These are phyloP conservation scores for Pseudogymnoascus sp. DNA, from an alignment of 2,329 filamentous ascomycete species.

Conservation along the genomic window DNA sequence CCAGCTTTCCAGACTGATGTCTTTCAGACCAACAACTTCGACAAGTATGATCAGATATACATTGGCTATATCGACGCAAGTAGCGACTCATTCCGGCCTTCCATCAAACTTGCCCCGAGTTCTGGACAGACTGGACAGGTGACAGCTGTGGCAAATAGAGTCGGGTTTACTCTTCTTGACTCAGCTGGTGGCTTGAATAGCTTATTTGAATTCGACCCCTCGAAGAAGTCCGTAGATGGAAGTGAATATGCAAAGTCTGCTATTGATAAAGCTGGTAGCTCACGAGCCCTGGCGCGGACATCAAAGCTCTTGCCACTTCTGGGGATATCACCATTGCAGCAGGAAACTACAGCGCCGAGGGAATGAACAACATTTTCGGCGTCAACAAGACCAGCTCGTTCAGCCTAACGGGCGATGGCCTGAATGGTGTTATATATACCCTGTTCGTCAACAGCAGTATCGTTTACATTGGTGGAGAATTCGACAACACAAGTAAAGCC, in stretches of 20 bases:
- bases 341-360: constrained; percentile 71
- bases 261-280: constrained; percentile 69
- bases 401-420: constrained; percentile 60
- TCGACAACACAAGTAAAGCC: constrained; percentile 64
- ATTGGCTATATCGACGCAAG: constrained; percentile 76
- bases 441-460: constrained; percentile 58
- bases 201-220: constrained; percentile 80
- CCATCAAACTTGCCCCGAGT: constrained; percentile 68
- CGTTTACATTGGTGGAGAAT: constrained; percentile 79
- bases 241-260: constrained; percentile 63
- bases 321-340: constrained; percentile 66
- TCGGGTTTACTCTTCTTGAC: constrained; percentile 69
- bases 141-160: constrained; percentile 81
- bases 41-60: constrained; percentile 94
- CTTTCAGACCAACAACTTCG: constrained; percentile 89
- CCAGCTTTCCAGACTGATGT: constrained; percentile 54
- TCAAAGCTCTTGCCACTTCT: constrained; percentile 61
- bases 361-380: constrained; percentile 69
- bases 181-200: constrained; percentile 80
- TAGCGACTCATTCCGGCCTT: constrained; percentile 66
- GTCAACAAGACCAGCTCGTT: constrained; percentile 58
- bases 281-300: constrained; percentile 55
- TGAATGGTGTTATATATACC: constrained; percentile 71
- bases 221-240: constrained; percentile 48
- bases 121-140: constrained; percentile 56